Conservation (phyloP, 257 asterid species). For the Schizonepeta tenuifolia region DNA sequence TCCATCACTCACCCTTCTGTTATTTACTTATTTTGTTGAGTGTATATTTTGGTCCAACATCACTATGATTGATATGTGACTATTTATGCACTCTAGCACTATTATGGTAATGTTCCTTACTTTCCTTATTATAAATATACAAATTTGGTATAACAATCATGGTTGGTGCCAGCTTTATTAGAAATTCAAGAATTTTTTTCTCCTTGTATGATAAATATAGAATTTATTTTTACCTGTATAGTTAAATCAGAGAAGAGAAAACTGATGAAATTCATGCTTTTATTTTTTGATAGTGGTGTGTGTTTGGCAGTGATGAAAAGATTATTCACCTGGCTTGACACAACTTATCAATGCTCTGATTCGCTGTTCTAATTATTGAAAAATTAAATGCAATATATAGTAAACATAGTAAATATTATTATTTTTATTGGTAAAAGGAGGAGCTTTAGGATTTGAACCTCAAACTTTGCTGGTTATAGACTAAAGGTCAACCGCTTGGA, state of each 20-base stretch:
- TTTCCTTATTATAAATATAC: background rate
- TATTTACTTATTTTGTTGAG: background rate
- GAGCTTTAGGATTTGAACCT: no score
- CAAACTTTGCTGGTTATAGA: no score
- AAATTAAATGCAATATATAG: background rate
- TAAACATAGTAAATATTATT: no score
- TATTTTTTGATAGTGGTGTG: background rate
- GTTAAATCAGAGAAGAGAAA: constrained; percentile 12
- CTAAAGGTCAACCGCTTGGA: no score
- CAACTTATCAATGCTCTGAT: constrained; percentile 19
- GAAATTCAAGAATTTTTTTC: background rate
- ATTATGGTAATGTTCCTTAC: background rate
- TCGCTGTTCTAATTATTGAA: background rate
- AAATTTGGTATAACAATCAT: constrained; percentile 19
- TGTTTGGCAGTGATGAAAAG: constrained; percentile 11
- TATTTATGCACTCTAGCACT: background rate
- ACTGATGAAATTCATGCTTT: background rate
- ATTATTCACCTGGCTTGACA: constrained; percentile 31
- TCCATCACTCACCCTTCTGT: no score
- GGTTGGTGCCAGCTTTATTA: constrained; percentile 24
- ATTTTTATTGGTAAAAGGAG: no score
- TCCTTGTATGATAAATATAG: background rate
- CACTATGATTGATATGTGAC: background rate
- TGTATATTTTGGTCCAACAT: background rate
- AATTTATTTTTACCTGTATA: background rate